Conservation (phyloP, 306 rosid species). For the Erythrophleum fordii region DNA sequence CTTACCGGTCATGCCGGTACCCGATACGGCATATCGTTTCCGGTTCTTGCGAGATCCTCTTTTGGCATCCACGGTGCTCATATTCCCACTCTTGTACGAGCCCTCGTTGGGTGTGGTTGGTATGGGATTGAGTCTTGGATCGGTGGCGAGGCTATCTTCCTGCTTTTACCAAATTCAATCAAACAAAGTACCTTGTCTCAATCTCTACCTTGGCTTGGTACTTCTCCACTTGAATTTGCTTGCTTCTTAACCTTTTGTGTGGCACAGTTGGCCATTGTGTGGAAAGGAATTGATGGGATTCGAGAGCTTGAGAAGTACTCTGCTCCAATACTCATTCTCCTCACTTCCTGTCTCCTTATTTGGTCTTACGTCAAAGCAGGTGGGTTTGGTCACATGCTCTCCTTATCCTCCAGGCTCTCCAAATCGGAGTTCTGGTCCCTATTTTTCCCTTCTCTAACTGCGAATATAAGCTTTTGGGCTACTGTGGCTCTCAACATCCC, state of each 20-base stretch:
- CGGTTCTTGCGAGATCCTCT: constrained; percentile 80
- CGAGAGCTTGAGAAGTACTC: constrained; percentile 78
- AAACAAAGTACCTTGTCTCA: constrained; percentile 46
- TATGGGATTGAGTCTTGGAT: constrained; percentile 97
- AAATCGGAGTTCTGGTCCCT: constrained; percentile 68
- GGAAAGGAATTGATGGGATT: constrained; percentile 88
- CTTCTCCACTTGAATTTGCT: constrained; percentile 80
- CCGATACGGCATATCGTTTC: constrained; percentile 83
- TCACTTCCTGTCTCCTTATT: constrained; percentile 58
- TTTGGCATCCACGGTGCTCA: constrained; percentile 91
- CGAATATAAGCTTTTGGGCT: constrained; percentile 92
- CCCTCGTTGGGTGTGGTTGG: constrained; percentile 96
- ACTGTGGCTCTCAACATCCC: constrained; percentile 87
- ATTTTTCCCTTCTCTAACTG: constrained; percentile 86
- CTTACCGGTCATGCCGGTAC: constrained; percentile 88
- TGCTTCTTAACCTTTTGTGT: constrained; percentile 74
- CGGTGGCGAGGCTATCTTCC: constrained; percentile 87
- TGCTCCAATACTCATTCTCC: constrained; percentile 76
- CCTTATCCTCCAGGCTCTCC: constrained; percentile 70
- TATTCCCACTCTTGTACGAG: constrained; percentile 77
- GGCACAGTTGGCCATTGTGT: constrained; percentile 67
- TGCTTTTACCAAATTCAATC: constrained; percentile 64
- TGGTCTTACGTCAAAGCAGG: constrained; percentile 81
- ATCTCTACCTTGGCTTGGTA: constrained; percentile 71
- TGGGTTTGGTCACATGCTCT: constrained; percentile 80